These are phyloP conservation scores for Trichoderma koningii DNA, from an alignment of 2,329 filamentous ascomycete genomes.

Conservation along the genomic window DNA sequence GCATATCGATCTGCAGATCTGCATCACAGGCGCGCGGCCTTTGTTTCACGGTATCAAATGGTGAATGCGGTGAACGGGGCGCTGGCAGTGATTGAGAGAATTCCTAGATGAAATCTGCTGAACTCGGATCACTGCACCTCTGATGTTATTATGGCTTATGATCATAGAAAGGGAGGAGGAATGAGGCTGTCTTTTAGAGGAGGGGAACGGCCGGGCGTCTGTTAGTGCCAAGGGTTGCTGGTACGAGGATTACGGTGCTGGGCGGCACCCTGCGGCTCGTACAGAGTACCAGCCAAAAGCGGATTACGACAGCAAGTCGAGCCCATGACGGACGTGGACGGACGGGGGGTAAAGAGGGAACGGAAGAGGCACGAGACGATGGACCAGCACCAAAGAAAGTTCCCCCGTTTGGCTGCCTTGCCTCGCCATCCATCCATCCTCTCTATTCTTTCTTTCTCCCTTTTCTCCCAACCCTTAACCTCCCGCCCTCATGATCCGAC, in stretches of 20 bases:
- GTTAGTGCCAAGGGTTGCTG: neutral
- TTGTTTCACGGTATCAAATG: neutral
- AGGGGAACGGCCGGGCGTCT: too few relatives aligned
- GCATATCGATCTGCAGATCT: neutral
- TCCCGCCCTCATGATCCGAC: neutral
- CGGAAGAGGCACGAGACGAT: conserved; percentile 17
- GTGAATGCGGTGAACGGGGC: too few relatives aligned
- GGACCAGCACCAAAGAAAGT: too few relatives aligned
- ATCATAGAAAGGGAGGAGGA: neutral
- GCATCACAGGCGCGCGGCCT: neutral
- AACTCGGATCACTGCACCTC: too few relatives aligned
- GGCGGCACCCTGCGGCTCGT: neutral
- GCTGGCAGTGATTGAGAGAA: too few relatives aligned
- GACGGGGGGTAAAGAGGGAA: conserved; percentile 18
- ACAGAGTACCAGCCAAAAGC: neutral
- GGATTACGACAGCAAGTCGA: conserved; percentile 2
- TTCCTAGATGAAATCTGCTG: too few relatives aligned
- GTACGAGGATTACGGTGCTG: neutral
- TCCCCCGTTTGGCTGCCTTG: neutral
- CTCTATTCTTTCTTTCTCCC: neutral
- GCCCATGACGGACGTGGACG: conserved; percentile 20
- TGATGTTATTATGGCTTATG: too few relatives aligned
- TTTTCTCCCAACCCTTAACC: neutral
- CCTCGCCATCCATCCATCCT: conserved; percentile 8
- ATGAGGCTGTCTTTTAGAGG: neutral